Evolutionary conservation across 2,329 filamentous ascomycete species (phyloP).

Genomic region (Alternaria alternata): DNA sequence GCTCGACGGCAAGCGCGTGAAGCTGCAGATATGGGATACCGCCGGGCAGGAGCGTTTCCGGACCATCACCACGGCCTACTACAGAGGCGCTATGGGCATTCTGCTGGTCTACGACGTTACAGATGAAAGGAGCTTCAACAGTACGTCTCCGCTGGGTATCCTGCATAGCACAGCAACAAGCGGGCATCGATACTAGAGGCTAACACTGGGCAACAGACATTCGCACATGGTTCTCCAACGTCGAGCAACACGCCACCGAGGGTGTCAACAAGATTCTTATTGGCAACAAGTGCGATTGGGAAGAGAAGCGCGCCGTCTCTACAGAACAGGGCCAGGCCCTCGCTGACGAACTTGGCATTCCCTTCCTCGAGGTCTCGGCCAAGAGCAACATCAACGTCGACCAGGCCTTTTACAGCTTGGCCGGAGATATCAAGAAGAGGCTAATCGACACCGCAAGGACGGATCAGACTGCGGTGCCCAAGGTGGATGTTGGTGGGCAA

Average conservation of each 20-base stretch:
- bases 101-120: slow-evolving; percentile 98
- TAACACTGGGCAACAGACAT: slow-evolving; percentile 72
- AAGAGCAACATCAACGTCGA: slow-evolving; percentile 99
- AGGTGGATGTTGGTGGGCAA: slow-evolving; percentile 47
- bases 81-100: slow-evolving; percentile 97
- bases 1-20: slow-evolving; percentile 97
- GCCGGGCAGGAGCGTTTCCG: slow-evolving; percentile 98
- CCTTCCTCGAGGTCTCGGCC: slow-evolving; percentile 97
- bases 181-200: slow-evolving; percentile 1
- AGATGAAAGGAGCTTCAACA: slow-evolving; percentile 93
- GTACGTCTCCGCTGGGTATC: slow-evolving; percentile 61
- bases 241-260: slow-evolving; percentile 97
- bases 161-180: background rate
- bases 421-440: slow-evolving; percentile 96
- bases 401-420: slow-evolving; percentile 95
- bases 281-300: slow-evolving; percentile 99
- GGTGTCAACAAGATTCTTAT: slow-evolving; percentile 99
- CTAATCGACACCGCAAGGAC: slow-evolving; percentile 90
- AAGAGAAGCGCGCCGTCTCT: slow-evolving; percentile 95
- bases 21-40: slow-evolving; percentile 99
- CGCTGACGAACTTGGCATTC: slow-evolving; percentile 94
- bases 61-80: slow-evolving; percentile 98
- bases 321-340: slow-evolving; percentile 93
- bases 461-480: slow-evolving; percentile 56
- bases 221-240: slow-evolving; percentile 98